A percentile compares a stretch with the other conserved stretches of the same genome.
phyloP scores from a whole-genome alignment of 2,329 filamentous ascomycete genomes.

The Aspergillus spinulosporus region DNA sequence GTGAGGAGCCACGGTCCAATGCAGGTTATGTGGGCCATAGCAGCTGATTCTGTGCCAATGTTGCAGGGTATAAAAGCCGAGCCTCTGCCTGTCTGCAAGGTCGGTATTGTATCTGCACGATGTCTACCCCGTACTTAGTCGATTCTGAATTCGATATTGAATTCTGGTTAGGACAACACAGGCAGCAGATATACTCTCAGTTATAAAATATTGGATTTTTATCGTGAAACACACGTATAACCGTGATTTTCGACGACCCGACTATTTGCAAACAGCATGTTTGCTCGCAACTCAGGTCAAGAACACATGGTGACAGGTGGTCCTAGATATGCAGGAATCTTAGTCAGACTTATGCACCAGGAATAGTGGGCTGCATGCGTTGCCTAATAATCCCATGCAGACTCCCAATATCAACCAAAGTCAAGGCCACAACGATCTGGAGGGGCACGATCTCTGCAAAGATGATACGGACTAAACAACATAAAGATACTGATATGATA shows the following conservation, averaged over 20 bases:
- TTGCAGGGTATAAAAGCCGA: neutral
- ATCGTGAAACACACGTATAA: neutral
- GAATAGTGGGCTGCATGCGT: neutral
- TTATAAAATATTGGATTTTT: too few relatives aligned
- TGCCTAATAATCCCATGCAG: neutral
- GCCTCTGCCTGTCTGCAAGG: neutral
- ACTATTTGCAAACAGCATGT: neutral
- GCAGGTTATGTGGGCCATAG: conserved; percentile 2
- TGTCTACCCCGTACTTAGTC: too few relatives aligned
- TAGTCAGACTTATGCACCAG: neutral
- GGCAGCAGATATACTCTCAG: too few relatives aligned
- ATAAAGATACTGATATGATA: neutral
- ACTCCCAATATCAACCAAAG: neutral
- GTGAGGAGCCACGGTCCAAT: conserved; percentile 3
- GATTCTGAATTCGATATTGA: too few relatives aligned
- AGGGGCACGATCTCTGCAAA: too few relatives aligned
- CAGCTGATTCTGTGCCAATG: neutral
- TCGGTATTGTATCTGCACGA: neutral
- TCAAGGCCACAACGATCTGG: neutral
- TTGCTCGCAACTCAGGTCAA: neutral
- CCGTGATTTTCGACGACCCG: neutral
- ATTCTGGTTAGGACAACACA: too few relatives aligned
- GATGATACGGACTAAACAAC: neutral
- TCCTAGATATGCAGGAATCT: neutral
- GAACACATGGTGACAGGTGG: neutral